phyloP scores from a whole-genome alignment of 371 early-diverging fungal species.

The Conidiobolus incongruus region DNA sequence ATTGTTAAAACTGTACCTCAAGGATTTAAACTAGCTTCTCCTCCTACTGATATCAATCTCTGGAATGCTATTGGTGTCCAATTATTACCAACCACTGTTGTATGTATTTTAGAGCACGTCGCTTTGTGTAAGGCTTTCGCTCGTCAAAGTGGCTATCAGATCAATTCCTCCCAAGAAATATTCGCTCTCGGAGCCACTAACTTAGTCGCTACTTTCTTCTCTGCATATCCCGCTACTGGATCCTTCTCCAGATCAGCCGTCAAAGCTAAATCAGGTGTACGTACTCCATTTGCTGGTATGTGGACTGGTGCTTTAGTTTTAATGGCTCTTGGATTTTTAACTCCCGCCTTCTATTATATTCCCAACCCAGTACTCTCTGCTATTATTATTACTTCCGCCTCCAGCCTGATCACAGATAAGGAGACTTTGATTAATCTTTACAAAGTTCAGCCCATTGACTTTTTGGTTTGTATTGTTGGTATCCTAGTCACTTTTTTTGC shows the following conservation, averaged over 20 bases:
- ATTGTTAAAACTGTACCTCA: slow-evolving; percentile 43
- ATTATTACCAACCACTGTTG: slow-evolving; percentile 34
- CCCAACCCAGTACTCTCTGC: slow-evolving; percentile 52
- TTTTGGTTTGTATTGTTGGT: slow-evolving; percentile 18
- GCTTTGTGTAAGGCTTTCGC: slow-evolving; percentile 66
- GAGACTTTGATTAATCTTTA: slow-evolving; percentile 8
- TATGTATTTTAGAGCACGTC: slow-evolving; percentile 61
- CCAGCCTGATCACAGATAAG: slow-evolving; percentile 4
- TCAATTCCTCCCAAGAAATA: slow-evolving; percentile 55
- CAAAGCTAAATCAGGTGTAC: slow-evolving; percentile 50
- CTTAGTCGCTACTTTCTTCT: slow-evolving; percentile 54
- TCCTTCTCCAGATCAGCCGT: slow-evolving; percentile 72
- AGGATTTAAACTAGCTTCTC: slow-evolving; percentile 19
- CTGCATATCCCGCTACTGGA: slow-evolving; percentile 61
- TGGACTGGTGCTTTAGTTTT: slow-evolving; percentile 47
- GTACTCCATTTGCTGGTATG: slow-evolving; percentile 53
- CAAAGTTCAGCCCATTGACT: slow-evolving; percentile 21
- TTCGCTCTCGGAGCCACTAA: slow-evolving; percentile 69
- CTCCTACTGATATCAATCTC: background rate
- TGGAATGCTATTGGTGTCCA: slow-evolving; percentile 20
- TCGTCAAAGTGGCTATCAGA: slow-evolving; percentile 19
- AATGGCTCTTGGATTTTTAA: slow-evolving; percentile 45
- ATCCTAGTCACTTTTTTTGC: slow-evolving; percentile 35
- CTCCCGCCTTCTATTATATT: slow-evolving; percentile 63
- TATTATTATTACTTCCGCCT: slow-evolving; percentile 50